Evolutionary conservation across 148 eudicot genomes (phyloP), one percentile per base, ranked within the genome.

Genomic region (Amaranthus palmeri): DNA sequence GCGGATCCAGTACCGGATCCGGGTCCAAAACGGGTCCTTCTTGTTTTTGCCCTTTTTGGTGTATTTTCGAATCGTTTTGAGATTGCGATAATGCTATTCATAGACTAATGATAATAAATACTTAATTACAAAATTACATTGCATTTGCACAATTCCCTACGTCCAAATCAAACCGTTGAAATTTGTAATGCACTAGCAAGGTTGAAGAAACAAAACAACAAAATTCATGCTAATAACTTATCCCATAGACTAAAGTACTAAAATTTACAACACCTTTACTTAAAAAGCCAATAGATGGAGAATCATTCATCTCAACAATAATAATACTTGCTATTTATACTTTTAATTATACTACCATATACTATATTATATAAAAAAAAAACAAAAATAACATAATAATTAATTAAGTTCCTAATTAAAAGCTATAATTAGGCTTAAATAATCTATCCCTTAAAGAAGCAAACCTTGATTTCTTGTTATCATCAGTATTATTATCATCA

Each of bases 361-460:
- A n/a, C n/a, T n/a, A 48, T 46, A 42, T 53, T 65, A 65, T 17
- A 54, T 3, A n/a, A n/a, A n/a, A 40, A 7, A 44, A 66, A 74
- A 4, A 70, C 8, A 54, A 55, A 64, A 47, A 3, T 4, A 65
- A 65, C 13, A n/a, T 46, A 43, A 10, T 44, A 7, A 14, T 63
- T 63, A 43, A 61, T 61, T 43, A n/a, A n/a, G n/a, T n/a, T n/a
- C n/a, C n/a, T n/a, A 68, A 75, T 77, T 70, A 88, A 81, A 89
- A 87, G 75, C 84, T 85, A 68, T 89, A 89, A 68, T 87, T 84
- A 49, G 89, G 72, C 50, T 87, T 89, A 79, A 89, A 87, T 80
- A 82, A 69, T 41, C 49, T 68, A 59, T 80, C 87, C 68, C 78
- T 78, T 36, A 84, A 75, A 70, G 75, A n/a, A n/a, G 57, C 82